Base-by-base conservation (phyloP, 2,329 filamentous ascomycete genomes). In the Harringtonia lauricola region DNA sequence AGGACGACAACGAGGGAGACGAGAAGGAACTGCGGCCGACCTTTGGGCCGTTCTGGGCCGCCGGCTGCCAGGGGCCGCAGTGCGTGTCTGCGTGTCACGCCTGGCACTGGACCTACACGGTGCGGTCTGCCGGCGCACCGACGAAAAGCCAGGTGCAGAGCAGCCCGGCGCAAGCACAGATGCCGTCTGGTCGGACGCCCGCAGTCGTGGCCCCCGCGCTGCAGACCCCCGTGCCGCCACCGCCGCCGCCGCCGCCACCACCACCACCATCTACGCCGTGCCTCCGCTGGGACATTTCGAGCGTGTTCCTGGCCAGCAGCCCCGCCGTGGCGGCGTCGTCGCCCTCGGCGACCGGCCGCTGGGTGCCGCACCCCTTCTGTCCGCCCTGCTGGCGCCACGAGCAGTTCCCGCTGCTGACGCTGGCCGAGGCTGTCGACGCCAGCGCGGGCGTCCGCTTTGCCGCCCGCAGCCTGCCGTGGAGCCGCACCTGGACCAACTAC, bases 351-450 rank as follows among this genome's bases (percentile, higher is more conserved):
- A 26, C 7, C 24, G 10, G 24, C 24, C 40, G 12, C 29, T 41
- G 6, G 18, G 40, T 8, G 49, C 53, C 40, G 55, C 57, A 55
- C n/a, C 58, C 61, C 1, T 52, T 55, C 1, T 53, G 54, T 41
- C 64, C 65, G 14, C 68, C 71, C 3, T 75, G 71, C 57, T 75
- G 71, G 71, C 64, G 71, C 17, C 71, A 75, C 55, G 66, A 73
- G 51, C 65, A 69, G 46, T 73, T 71, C 42, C 71, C 71, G 0
- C 71, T 67, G 51, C 55, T 73, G 10, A 72, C 68, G 2, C 59
- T 40, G 29, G 8, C 18, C 14, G 29, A 22, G 18, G 26, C 8
- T 2, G 57, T 62, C 30, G 63, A 75, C 47, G 52, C 53, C 3
- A 51, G 50, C 0, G 70, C 71, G 0, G 69, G 69, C 0, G 63